These are phyloP conservation scores for Diophrys sp. DNA, from an alignment of 73 alveolate species.

Conservation along the genomic window DNA sequence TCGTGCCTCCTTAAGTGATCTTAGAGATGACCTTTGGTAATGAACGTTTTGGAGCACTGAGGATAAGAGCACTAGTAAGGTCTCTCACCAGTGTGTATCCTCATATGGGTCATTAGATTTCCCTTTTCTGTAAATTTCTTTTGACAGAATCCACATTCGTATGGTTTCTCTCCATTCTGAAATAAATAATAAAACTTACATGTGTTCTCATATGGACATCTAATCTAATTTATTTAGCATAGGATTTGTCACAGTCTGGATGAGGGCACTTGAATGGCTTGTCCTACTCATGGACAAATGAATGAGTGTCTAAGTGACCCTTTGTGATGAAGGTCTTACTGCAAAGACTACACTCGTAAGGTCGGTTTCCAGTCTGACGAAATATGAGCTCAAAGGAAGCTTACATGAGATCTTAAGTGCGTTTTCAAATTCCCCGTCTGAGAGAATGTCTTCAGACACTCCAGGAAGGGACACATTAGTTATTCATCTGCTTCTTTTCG, in stretches of 20 bases:
- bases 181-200: too few relatives aligned
- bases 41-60: slow-evolving; percentile 54
- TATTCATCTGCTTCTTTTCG: too few relatives aligned
- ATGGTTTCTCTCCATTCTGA: slow-evolving; percentile 72
- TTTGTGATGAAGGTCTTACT: too few relatives aligned
- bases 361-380: too few relatives aligned
- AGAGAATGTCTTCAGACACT: too few relatives aligned
- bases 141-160: slow-evolving; percentile 46
- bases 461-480: too few relatives aligned
- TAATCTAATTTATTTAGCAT: slow-evolving; percentile 13
- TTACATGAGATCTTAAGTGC: too few relatives aligned
- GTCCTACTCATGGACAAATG: slow-evolving; percentile 58
- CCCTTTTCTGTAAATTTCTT: slow-evolving; percentile 70
- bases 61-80: slow-evolving; percentile 56
- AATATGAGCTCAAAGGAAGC: too few relatives aligned
- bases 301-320: too few relatives aligned
- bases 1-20: slow-evolving; percentile 73
- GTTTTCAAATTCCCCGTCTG: too few relatives aligned
- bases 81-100: slow-evolving; percentile 73
- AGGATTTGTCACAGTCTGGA: slow-evolving; percentile 27
- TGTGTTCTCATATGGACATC: slow-evolving; percentile 26
- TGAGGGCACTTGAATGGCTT: slow-evolving; percentile 63
- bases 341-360: too few relatives aligned
- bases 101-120: slow-evolving; percentile 66
- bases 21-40: slow-evolving; percentile 71